Percentiles rank a stretch among this genome's conserved stretches.
Conservation (phyloP, 768 basidiomycete species). For the Podaxis sp. region DNA sequence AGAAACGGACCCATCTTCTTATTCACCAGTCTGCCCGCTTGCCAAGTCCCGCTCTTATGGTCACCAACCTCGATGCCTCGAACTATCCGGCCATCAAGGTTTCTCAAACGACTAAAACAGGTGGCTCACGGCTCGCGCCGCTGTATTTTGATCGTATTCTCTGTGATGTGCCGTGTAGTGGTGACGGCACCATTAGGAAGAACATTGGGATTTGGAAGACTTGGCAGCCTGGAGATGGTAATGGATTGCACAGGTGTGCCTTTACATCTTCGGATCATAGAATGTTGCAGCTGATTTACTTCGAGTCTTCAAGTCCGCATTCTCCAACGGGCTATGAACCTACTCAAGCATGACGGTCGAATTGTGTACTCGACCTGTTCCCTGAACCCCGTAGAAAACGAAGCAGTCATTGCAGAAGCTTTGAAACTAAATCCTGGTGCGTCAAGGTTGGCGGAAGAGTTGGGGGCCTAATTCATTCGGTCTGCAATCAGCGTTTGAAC, state of each 20-base stretch:
- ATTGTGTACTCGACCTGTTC: conserved; percentile 99
- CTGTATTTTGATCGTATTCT: conserved; percentile 91
- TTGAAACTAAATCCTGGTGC: conserved; percentile 69
- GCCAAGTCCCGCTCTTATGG: conserved; percentile 88
- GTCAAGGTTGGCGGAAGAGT: conserved; percentile 15
- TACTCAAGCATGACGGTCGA: conserved; percentile 79
- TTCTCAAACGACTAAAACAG: conserved; percentile 32
- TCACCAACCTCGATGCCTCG: conserved; percentile 95
- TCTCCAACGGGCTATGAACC: conserved; percentile 86
- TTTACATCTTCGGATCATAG: neutral
- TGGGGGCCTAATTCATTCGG: neutral
- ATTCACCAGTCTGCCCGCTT: conserved; percentile 97
- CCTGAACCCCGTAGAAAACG: conserved; percentile 95
- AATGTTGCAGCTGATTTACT: conserved; percentile 13
- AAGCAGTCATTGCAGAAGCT: conserved; percentile 89
- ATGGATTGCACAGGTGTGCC: conserved; percentile 79
- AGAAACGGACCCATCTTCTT: conserved; percentile 92
- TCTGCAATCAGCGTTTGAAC: conserved; percentile 59
- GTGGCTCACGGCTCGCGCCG: conserved; percentile 38
- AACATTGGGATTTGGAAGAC: conserved; percentile 93
- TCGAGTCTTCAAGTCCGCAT: conserved; percentile 89
- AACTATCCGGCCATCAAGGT: conserved; percentile 72
- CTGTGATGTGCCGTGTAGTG: conserved; percentile 97
- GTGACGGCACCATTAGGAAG: conserved; percentile 95
- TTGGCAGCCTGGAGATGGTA: conserved; percentile 88